These are phyloP conservation scores for Parathielavia hyrcaniae DNA, from an alignment of 495 filamentous ascomycete species.

Conservation along the genomic window DNA sequence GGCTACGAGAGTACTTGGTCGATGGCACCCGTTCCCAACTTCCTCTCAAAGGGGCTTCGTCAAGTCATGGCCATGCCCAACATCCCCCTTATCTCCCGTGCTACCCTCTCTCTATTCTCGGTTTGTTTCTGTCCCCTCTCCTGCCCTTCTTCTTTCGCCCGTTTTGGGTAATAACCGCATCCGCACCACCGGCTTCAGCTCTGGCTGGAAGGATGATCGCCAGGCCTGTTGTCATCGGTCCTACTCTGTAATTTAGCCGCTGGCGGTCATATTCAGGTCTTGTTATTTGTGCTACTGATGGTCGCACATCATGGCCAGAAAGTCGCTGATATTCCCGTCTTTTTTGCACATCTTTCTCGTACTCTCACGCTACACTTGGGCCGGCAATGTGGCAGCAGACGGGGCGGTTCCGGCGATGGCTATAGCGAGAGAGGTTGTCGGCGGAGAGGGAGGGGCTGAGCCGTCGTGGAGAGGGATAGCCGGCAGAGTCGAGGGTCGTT, in stretches of 20 bases:
- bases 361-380: slow-evolving; percentile 26
- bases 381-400: background rate
- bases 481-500: background rate
- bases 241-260: slow-evolving; percentile 27
- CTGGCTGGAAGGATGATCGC: slow-evolving; percentile 33
- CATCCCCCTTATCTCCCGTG: slow-evolving; percentile 9
- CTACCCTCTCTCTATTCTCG: slow-evolving; percentile 1
- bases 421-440: background rate
- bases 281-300: slow-evolving; percentile 7
- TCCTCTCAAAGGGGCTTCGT: background rate
- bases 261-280: slow-evolving; percentile 21
- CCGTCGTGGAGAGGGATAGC: slow-evolving; percentile 1
- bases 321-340: slow-evolving; percentile 11
- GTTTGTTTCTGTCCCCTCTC: slow-evolving; percentile 13
- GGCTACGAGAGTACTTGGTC: background rate
- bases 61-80: background rate
- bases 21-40: background rate
- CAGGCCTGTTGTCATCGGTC: slow-evolving; percentile 19
- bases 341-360: slow-evolving; percentile 20
- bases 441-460: slow-evolving; percentile 5
- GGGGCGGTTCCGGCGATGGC: background rate
- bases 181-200: slow-evolving; percentile 4
- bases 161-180: slow-evolving; percentile 23
- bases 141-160: slow-evolving; percentile 19
- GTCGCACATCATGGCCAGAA: slow-evolving; percentile 17